Conservation (phyloP, 75 land plant species). For the Larix kaempferi region DNA sequence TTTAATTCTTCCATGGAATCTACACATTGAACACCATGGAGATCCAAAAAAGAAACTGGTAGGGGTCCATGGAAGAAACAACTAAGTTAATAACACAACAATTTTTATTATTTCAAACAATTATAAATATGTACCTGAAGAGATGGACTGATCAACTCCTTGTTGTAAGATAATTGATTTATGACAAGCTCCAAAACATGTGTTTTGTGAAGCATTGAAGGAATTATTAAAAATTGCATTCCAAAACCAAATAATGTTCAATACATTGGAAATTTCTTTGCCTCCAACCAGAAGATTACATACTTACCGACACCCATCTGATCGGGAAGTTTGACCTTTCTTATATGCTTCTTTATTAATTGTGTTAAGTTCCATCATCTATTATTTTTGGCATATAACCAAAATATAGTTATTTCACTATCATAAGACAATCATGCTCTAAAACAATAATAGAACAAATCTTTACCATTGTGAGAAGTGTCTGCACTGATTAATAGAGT, state of each 20-base stretch:
- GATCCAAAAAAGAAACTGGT: not conserved
- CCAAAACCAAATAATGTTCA: not conserved
- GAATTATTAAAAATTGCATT: not conserved
- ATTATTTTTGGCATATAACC: not conserved
- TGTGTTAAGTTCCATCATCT: constrained; percentile 62
- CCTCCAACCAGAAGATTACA: not conserved
- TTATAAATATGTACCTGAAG: constrained; percentile 32
- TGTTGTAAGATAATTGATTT: constrained; percentile 57
- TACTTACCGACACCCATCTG: constrained; percentile 48
- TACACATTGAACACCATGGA: not conserved
- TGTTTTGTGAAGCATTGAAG: constrained; percentile 21
- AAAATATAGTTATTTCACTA: constrained; percentile 1
- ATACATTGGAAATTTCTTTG: not conserved
- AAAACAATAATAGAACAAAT: not conserved
- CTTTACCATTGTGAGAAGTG: constrained; percentile 36
- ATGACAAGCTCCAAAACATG: constrained; percentile 42
- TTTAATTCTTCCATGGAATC: too few species aligned
- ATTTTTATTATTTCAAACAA: not conserved
- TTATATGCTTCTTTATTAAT: constrained; percentile 40
- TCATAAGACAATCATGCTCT: not conserved
- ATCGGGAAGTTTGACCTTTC: constrained; percentile 34
- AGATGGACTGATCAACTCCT: constrained; percentile 33
- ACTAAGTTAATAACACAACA: not conserved
- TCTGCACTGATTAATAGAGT: constrained; percentile 25
- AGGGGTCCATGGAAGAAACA: not conserved